phyloP scores from a whole-genome alignment of 306 rosid species.

The Fragaria iinumae region DNA sequence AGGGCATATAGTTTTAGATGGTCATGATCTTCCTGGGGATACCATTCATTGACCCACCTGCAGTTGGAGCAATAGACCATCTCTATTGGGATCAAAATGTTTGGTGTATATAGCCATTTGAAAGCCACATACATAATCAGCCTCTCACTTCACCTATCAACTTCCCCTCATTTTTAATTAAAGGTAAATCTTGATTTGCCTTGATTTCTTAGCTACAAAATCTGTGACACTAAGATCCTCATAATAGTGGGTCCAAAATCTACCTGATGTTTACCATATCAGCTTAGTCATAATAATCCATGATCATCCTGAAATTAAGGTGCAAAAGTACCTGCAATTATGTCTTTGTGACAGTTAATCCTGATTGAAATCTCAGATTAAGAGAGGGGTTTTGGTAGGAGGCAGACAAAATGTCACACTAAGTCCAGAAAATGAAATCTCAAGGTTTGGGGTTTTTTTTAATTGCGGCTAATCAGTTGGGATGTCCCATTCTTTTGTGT shows the following conservation, averaged over 20 bases:
- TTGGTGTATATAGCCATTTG: conserved; percentile 58
- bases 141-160: conserved; percentile 34
- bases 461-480: conserved; percentile 47
- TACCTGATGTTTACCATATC: conserved; percentile 56
- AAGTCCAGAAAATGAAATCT: conserved; percentile 31
- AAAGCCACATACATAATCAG: conserved; percentile 36
- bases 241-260: conserved; percentile 63
- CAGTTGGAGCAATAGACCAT: conserved; percentile 76
- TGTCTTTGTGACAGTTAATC: conserved; percentile 47
- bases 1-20: conserved; percentile 36
- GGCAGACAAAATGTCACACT: conserved; percentile 30
- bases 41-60: conserved; percentile 71
- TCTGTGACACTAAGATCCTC: conserved; percentile 14
- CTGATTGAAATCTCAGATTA: conserved; percentile 34
- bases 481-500: conserved; percentile 66
- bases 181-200: conserved; percentile 33
- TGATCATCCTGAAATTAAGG: conserved; percentile 51
- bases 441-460: conserved; percentile 20
- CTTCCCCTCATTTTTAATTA: conserved; percentile 31
- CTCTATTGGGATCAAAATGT: conserved; percentile 51
- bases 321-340: conserved; percentile 50
- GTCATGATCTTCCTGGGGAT: conserved; percentile 43
- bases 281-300: conserved; percentile 45
- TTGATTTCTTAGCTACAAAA: conserved; percentile 51
- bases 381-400: conserved; percentile 22